phyloP scores from a whole-genome alignment of 345 rosid genomes.

The Eucalyptus cloeziana region DNA sequence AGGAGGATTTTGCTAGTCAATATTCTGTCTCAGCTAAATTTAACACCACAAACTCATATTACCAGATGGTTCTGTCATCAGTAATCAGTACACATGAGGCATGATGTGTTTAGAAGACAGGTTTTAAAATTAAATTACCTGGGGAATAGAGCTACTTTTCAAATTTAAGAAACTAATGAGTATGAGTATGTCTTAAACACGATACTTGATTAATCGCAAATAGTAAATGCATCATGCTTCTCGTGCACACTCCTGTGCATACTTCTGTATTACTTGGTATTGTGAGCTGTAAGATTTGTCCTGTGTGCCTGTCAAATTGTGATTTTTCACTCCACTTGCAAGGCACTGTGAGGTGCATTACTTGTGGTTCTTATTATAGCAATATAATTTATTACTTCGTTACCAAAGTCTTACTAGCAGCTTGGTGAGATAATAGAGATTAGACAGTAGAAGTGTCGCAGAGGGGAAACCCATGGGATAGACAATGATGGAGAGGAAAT shows the following conservation, averaged over 20 bases:
- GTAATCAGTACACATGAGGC: background rate
- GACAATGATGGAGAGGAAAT: background rate
- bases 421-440: background rate
- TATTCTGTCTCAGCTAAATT: background rate
- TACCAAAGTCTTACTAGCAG: background rate
- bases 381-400: background rate
- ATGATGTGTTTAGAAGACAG: background rate
- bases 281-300: background rate
- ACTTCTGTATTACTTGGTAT: background rate
- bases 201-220: background rate
- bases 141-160: background rate
- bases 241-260: background rate
- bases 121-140: background rate
- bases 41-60: background rate
- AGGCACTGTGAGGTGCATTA: background rate
- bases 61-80: background rate
- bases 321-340: background rate
- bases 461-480: background rate
- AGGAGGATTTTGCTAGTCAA: background rate
- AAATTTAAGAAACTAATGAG: background rate
- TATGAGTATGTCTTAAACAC: background rate
- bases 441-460: background rate
- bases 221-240: background rate
- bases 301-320: background rate
- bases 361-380: background rate